Evolutionary conservation across 306 rosid species (phyloP).

Genomic region (Pachyrhizus erosus): DNA sequence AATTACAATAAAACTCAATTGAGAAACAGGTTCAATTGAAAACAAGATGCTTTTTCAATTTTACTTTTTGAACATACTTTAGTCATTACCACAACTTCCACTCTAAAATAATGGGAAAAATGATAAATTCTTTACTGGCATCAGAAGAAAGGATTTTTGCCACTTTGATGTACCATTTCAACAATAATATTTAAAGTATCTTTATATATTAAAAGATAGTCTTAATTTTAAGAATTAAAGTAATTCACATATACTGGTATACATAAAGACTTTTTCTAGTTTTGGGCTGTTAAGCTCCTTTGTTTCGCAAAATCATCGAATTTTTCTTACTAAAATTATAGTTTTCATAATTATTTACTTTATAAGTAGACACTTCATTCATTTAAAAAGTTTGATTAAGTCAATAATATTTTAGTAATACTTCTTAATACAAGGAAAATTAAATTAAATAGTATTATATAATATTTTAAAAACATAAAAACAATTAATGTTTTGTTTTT

Average conservation of each 20-base stretch:
- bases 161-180: not conserved
- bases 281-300: not conserved
- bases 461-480: not conserved
- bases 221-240: not conserved
- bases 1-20: too few relatives aligned
- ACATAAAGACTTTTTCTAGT: not conserved
- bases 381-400: not conserved
- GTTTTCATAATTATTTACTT: not conserved
- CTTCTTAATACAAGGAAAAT: not conserved
- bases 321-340: not conserved
- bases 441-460: too few relatives aligned
- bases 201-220: not conserved
- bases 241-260: not conserved
- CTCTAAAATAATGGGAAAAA: not conserved
- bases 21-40: too few relatives aligned
- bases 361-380: too few relatives aligned
- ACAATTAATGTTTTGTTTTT: too few relatives aligned
- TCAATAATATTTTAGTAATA: not conserved
- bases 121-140: not conserved
- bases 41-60: too few relatives aligned
- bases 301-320: not conserved
- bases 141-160: not conserved
- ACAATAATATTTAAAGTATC: not conserved
- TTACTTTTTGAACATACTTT: too few relatives aligned
- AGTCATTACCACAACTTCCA: conserved; percentile 6